Evolutionary conservation across 148 eudicot genomes (phyloP).

Genomic region (Rhododendron vialii): DNA sequence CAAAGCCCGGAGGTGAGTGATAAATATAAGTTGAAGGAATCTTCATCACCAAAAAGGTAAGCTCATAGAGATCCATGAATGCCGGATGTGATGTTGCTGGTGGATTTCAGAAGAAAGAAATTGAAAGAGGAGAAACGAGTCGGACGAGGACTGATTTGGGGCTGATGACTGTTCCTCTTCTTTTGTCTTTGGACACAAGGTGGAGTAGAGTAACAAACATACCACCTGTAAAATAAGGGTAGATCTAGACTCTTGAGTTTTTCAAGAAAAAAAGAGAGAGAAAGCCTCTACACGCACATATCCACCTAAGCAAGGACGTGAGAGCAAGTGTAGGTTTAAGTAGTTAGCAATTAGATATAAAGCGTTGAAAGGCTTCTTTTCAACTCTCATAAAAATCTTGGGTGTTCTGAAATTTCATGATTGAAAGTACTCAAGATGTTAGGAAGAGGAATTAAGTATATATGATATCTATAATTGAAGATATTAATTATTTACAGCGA

Average conservation of each 20-base stretch:
- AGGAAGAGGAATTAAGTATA: background rate
- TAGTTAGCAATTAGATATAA: background rate
- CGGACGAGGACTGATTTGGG: background rate
- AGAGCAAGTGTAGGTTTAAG: background rate
- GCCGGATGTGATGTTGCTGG: background rate
- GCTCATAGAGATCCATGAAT: background rate
- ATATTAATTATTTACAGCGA: background rate
- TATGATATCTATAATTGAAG: background rate
- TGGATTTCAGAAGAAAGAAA: background rate
- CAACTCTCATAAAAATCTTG: background rate
- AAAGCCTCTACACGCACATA: background rate
- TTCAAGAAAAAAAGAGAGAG: background rate
- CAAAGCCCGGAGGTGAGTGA: background rate
- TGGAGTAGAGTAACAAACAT: background rate
- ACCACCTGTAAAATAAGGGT: background rate
- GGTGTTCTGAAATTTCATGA: background rate
- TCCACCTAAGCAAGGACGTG: background rate
- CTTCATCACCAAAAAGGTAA: background rate
- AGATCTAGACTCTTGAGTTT: background rate
- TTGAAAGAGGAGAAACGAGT: background rate
- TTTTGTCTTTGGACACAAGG: background rate
- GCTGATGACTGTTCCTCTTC: background rate
- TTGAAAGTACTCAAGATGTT: background rate
- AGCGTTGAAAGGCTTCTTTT: background rate
- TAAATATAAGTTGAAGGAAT: background rate